Conservation (phyloP, 1,139 yeast species). For the Hyphopichia burtonii region DNA sequence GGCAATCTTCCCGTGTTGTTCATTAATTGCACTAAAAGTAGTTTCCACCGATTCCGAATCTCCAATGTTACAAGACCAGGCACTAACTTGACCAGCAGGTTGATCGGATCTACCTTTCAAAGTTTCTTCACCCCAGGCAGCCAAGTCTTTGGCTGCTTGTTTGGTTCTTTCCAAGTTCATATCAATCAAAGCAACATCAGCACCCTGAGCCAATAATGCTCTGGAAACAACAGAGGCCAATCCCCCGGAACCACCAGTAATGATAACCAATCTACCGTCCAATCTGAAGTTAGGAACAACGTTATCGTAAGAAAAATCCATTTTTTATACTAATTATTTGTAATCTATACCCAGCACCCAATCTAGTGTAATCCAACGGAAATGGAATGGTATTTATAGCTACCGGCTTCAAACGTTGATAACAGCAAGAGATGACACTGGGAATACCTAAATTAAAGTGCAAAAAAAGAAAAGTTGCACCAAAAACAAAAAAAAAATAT, state of each 20-base stretch:
- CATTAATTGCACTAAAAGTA: conserved; percentile 49
- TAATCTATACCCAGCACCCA: not conserved
- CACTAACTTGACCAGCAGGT: conserved; percentile 52
- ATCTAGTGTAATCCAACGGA: too few species aligned
- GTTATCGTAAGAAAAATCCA: conserved; percentile 41
- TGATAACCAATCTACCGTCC: conserved; percentile 69
- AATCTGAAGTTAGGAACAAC: conserved; percentile 58
- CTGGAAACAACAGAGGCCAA: conserved; percentile 66
- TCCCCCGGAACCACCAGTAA: conserved; percentile 87
- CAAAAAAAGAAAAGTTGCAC: not conserved
- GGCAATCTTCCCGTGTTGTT: conserved; percentile 60
- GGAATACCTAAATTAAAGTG: not conserved
- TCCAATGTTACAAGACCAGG: conserved; percentile 78
- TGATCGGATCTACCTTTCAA: conserved; percentile 39
- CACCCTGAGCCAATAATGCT: conserved; percentile 69
- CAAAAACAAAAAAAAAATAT: not conserved
- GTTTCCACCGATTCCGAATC: conserved; percentile 61
- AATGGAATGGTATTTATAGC: too few species aligned
- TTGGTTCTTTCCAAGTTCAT: conserved; percentile 60
- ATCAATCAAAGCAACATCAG: conserved; percentile 75
- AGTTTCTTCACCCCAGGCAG: conserved; percentile 52
- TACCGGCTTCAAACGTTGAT: too few species aligned
- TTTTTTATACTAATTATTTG: conserved; percentile 5
- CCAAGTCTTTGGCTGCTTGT: conserved; percentile 59
- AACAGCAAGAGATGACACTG: not conserved